phyloP scores from a whole-genome alignment of 2,329 filamentous ascomycete genomes.

The Colletotrichum liriopes region DNA sequence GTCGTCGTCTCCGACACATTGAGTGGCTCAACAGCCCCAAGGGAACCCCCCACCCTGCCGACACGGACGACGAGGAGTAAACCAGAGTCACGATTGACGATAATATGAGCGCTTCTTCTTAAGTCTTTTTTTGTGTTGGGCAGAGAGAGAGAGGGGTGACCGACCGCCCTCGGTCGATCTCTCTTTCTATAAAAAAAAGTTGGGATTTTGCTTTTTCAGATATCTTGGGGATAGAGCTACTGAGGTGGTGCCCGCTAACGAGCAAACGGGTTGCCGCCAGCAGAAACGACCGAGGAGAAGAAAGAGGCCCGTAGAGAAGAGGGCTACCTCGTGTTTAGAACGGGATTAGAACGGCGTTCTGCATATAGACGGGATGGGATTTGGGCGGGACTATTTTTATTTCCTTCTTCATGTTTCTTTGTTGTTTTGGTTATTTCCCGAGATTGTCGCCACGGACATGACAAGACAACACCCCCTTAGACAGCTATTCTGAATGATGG shows the following conservation, averaged over 20 bases:
- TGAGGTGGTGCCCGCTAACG: background rate
- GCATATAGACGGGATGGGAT: constrained; percentile 39
- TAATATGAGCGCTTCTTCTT: constrained; percentile 33
- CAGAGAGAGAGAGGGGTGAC: constrained; percentile 20
- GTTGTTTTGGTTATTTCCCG: background rate
- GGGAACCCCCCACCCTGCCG: constrained; percentile 82
- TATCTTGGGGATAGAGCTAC: constrained; percentile 14
- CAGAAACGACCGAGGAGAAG: background rate
- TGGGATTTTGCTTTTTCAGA: constrained; percentile 23
- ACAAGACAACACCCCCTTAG: constrained; percentile 27
- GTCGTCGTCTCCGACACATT: constrained; percentile 88
- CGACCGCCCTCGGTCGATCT: constrained; percentile 5
- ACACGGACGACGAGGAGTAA: constrained; percentile 82
- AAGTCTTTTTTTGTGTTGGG: constrained; percentile 14
- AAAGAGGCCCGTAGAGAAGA: background rate
- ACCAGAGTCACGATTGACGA: constrained; percentile 25
- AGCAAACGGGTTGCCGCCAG: background rate
- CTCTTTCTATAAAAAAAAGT: constrained; percentile 12
- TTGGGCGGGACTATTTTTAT: constrained; percentile 20
- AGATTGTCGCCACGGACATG: constrained; percentile 18
- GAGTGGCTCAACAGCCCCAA: constrained; percentile 89
- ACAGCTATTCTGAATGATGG: constrained; percentile 35
- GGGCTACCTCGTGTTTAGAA: constrained; percentile 12
- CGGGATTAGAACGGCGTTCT: constrained; percentile 37
- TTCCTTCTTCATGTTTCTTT: background rate